Percentiles rank a stretch among this genome's conserved stretches.
Conservation (phyloP, 768 basidiomycete genomes). For the Phylloporus arenicola region DNA sequence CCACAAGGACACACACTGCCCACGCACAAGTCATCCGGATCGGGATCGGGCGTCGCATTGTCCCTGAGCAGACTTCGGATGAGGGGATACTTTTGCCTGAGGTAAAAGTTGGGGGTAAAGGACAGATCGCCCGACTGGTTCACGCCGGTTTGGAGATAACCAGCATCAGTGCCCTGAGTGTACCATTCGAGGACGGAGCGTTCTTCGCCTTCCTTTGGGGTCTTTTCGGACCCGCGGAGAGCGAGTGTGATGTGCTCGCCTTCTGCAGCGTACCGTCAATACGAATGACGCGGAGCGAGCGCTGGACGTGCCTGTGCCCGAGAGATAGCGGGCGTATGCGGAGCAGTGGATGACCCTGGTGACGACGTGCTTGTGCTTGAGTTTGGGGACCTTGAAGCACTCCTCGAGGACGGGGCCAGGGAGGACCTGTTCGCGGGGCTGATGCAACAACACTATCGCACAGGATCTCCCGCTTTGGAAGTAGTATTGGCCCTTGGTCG, state of each 20-base stretch:
- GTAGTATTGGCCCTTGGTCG: conserved; percentile 24
- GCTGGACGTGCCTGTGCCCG: conserved; percentile 6
- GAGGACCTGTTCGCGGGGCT: conserved; percentile 9
- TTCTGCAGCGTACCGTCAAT: not conserved
- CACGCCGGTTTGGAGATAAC: not conserved
- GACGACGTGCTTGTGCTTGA: conserved; percentile 23
- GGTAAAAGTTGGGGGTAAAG: conserved; percentile 6
- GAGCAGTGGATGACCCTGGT: conserved; percentile 21
- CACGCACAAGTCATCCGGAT: conserved; percentile 11
- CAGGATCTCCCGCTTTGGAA: conserved; percentile 19
- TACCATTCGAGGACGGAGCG: conserved; percentile 3
- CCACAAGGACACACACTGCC: not conserved
- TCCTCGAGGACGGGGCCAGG: conserved; percentile 16
- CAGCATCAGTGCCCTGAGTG: not conserved
- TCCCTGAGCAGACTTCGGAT: conserved; percentile 9
- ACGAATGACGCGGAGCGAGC: too few relatives aligned
- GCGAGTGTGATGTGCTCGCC: conserved; percentile 9
- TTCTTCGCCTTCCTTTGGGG: not conserved
- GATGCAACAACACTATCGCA: conserved; percentile 21
- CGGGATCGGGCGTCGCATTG: conserved; percentile 5
- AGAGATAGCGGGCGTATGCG: conserved; percentile 20
- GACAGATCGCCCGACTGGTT: not conserved
- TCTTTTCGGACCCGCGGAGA: conserved; percentile 2
- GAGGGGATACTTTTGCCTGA: conserved; percentile 9
- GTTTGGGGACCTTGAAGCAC: conserved; percentile 14